Base-by-base conservation (phyloP, 2,329 filamentous ascomycete genomes). In the Fusarium sp. region DNA sequence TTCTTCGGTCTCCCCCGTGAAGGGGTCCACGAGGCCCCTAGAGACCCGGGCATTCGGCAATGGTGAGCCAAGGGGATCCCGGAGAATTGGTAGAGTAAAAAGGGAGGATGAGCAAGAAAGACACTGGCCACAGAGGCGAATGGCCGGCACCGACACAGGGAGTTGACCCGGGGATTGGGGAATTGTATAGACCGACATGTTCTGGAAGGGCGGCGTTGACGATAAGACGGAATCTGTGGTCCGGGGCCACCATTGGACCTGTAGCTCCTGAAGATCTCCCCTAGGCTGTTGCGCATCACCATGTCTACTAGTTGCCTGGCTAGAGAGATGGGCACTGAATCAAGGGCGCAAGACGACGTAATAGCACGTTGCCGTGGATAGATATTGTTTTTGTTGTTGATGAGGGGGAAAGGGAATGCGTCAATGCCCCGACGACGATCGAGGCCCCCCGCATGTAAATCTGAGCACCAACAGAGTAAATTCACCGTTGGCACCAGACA, bases 181-280 rank as follows among this genome's bases (percentile, higher is more conserved):
- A 22, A 64, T 31, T 68, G 56, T 59, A 41, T 37, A 52, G 41
- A 58, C 27, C 22, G 54, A 20, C 45, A 60, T 61, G 69, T 75
- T 75, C 69, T 76, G 70, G 73, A 75, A 75, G 73, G 73, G 73
- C 63, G 73, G 72, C 75, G 64, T 74, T 60, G 57, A 56, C 22
- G 41, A 45, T 9, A 20, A 8, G 22, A 60, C 48, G 65, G 69
- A 24, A 27, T 24, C 45, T n/a, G 24, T 50, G 24, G 24, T 50
- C 45, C 45, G 48, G 27, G 48, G 27, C 48, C 48, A 31, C 27
- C 48, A 54, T 54, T 54, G 48, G 48, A 31, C 18, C 29, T 31
- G 18, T 54, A 31, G 27, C 48, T 31, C 48, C 48, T 54, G 48
- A 31, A 54, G 48, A 54, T 54, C 48, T 54, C 6, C 48, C 48